Evolutionary conservation across 1,284 basidiomycete species (phyloP).

Genomic region (Takashimella koratensis): DNA sequence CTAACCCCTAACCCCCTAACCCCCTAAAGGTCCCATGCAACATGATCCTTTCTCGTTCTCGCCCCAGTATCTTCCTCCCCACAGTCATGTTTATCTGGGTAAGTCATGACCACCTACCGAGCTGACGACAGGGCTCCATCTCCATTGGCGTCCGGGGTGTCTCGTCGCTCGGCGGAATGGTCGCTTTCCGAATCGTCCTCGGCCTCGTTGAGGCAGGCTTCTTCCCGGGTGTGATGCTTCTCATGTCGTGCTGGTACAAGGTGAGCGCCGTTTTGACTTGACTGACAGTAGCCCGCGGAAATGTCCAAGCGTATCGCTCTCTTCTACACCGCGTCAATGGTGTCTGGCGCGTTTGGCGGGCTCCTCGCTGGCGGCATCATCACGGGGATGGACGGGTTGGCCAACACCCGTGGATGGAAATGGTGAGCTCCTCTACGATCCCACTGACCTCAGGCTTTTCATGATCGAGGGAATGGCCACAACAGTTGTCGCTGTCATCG

Average conservation of each 20-base stretch:
- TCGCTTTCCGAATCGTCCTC: slow-evolving; percentile 46
- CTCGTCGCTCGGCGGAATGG: slow-evolving; percentile 41
- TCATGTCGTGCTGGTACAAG: slow-evolving; percentile 44
- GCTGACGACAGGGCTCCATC: slow-evolving; percentile 34
- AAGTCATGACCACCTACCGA: not conserved
- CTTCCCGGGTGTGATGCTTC: slow-evolving; percentile 44
- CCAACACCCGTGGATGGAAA: slow-evolving; percentile 10
- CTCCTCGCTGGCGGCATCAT: slow-evolving; percentile 31
- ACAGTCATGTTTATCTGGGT: slow-evolving; percentile 38
- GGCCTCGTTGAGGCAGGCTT: slow-evolving; percentile 46
- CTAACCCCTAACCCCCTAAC: too few relatives aligned
- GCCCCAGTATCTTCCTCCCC: slow-evolving; percentile 44
- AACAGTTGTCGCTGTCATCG: slow-evolving; percentile 28
- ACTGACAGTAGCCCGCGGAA: slow-evolving; percentile 34
- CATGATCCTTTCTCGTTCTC: slow-evolving; percentile 41
- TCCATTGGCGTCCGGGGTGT: slow-evolving; percentile 43
- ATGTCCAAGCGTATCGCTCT: slow-evolving; percentile 34
- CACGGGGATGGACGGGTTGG: slow-evolving; percentile 14
- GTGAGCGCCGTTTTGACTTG: slow-evolving; percentile 7
- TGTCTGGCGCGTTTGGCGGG: slow-evolving; percentile 31
- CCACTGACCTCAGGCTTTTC: slow-evolving; percentile 31
- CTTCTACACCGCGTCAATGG: slow-evolving; percentile 26
- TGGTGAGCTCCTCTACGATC: not conserved
- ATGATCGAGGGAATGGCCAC: slow-evolving; percentile 47
- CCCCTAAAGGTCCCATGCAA: slow-evolving; percentile 49